A percentile compares a stretch with the other conserved stretches of the same genome.
Conservation (phyloP, 305 asterid species). For the Fraxinus dipetala region DNA sequence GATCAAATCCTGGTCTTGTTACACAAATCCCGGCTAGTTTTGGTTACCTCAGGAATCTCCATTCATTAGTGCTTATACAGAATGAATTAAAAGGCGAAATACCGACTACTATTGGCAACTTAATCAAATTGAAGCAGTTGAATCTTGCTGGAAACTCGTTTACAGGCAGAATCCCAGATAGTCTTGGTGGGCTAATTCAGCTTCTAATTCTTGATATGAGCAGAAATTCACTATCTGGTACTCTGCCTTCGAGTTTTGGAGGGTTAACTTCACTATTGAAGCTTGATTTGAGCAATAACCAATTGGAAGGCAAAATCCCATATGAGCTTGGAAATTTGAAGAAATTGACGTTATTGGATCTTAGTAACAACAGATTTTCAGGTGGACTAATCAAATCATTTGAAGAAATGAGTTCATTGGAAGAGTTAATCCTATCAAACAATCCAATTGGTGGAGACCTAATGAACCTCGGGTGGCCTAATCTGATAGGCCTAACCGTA, state of each 20-base stretch:
- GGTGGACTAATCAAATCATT: constrained; percentile 52
- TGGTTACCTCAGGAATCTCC: constrained; percentile 56
- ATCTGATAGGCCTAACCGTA: constrained; percentile 33
- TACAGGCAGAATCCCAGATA: constrained; percentile 49
- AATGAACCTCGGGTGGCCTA: constrained; percentile 47
- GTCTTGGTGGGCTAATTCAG: constrained; percentile 39
- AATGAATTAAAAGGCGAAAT: constrained; percentile 58
- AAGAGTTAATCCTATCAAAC: constrained; percentile 65
- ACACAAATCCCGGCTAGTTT: constrained; percentile 53
- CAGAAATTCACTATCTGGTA: constrained; percentile 57
- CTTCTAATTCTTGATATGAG: constrained; percentile 76
- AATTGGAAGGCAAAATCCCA: constrained; percentile 51
- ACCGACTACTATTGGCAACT: constrained; percentile 53
- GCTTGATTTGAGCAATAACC: constrained; percentile 66
- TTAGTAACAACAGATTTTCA: constrained; percentile 59
- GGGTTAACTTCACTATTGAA: constrained; percentile 56
- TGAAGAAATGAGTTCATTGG: constrained; percentile 52
- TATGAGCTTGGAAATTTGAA: constrained; percentile 38
- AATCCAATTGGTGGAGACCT: constrained; percentile 71
- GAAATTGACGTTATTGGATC: constrained; percentile 64
- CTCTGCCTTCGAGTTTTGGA: constrained; percentile 43
- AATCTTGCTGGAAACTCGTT: constrained; percentile 59
- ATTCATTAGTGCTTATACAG: constrained; percentile 65
- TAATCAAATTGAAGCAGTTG: constrained; percentile 46
- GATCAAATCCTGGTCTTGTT: constrained; percentile 64